Evolutionary conservation across 768 basidiomycete species (phyloP).

Genomic region (Cystobasidium tubakii): DNA sequence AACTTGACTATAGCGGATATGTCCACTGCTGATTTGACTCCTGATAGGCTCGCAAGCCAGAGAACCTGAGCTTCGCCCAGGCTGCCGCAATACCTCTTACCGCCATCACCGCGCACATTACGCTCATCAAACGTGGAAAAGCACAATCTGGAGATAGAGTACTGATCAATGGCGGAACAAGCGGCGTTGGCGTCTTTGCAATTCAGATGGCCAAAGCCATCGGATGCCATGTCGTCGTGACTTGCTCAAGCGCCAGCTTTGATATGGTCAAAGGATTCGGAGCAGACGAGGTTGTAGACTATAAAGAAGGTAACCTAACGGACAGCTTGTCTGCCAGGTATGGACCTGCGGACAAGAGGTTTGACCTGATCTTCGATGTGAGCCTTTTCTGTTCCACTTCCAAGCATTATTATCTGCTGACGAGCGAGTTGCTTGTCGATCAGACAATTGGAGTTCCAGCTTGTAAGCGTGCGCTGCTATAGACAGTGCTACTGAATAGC

Average conservation of each 20-base stretch:
- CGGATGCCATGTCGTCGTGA: constrained; percentile 59
- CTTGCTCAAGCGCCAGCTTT: constrained; percentile 61
- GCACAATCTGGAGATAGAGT: constrained; percentile 57
- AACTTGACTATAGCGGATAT: neutral
- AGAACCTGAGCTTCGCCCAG: constrained; percentile 56
- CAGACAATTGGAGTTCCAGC: constrained; percentile 48
- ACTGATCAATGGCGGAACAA: constrained; percentile 67
- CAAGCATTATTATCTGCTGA: no score
- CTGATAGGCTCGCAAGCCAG: constrained; percentile 51
- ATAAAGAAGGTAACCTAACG: constrained; percentile 3
- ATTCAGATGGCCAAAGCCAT: constrained; percentile 67
- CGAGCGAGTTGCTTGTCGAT: constrained; percentile 54
- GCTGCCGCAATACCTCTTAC: constrained; percentile 62
- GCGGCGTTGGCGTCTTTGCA: constrained; percentile 63
- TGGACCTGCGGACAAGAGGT: constrained; percentile 65
- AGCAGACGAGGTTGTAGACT: constrained; percentile 59
- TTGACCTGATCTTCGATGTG: constrained; percentile 60
- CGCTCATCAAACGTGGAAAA: constrained; percentile 50
- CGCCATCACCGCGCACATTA: constrained; percentile 59
- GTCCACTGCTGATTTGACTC: neutral
- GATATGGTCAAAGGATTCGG: constrained; percentile 59
- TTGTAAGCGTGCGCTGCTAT: neutral
- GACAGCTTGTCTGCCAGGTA: constrained; percentile 36
- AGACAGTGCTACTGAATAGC: constrained; percentile 14
- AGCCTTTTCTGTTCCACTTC: constrained; percentile 59